These are phyloP conservation scores for Salvia rosmarinus DNA, from an alignment of 257 asterid species.

Conservation along the genomic window DNA sequence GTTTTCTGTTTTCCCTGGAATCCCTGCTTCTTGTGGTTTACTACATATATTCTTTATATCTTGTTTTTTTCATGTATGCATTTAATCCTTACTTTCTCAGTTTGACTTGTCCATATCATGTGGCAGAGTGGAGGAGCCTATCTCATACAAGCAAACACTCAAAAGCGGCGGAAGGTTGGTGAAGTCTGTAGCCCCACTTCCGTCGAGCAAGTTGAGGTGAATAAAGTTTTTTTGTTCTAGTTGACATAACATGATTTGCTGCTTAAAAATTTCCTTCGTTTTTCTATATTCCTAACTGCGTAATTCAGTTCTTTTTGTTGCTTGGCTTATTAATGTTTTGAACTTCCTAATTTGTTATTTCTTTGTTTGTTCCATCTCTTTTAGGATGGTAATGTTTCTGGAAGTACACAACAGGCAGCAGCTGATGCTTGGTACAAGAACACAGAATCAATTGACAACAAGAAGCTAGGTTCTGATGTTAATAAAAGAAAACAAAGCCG, in stretches of 20 bases:
- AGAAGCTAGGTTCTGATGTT: slow-evolving; percentile 56
- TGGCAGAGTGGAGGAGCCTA: slow-evolving; percentile 79
- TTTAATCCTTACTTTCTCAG: slow-evolving; percentile 27
- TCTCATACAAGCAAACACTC: slow-evolving; percentile 88
- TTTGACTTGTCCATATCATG: slow-evolving; percentile 32
- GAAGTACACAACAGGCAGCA: slow-evolving; percentile 46
- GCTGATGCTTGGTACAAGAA: slow-evolving; percentile 56
- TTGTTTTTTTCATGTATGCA: slow-evolving; percentile 2
- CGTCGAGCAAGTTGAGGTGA: slow-evolving; percentile 70
- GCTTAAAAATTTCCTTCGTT: background rate
- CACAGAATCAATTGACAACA: slow-evolving; percentile 52
- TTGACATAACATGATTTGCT: slow-evolving; percentile 26
- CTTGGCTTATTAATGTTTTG: slow-evolving; percentile 13
- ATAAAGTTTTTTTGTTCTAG: slow-evolving; percentile 27
- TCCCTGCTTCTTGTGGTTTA: slow-evolving; percentile 15
- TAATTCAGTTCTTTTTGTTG: slow-evolving; percentile 27
- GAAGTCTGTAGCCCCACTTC: slow-evolving; percentile 47
- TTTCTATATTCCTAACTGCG: slow-evolving; percentile 4
- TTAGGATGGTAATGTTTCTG: slow-evolving; percentile 46
- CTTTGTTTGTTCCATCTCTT: slow-evolving; percentile 30
- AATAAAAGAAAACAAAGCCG: slow-evolving; percentile 77
- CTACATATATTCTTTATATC: background rate
- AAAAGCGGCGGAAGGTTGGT: slow-evolving; percentile 77
- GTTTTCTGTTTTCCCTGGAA: background rate
- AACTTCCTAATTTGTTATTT: slow-evolving; percentile 28